Percentiles rank a stretch among this genome's conserved stretches.
These are phyloP conservation scores for Tricholomella constricta DNA, from an alignment of 768 basidiomycete genomes.

Conservation along the genomic window DNA sequence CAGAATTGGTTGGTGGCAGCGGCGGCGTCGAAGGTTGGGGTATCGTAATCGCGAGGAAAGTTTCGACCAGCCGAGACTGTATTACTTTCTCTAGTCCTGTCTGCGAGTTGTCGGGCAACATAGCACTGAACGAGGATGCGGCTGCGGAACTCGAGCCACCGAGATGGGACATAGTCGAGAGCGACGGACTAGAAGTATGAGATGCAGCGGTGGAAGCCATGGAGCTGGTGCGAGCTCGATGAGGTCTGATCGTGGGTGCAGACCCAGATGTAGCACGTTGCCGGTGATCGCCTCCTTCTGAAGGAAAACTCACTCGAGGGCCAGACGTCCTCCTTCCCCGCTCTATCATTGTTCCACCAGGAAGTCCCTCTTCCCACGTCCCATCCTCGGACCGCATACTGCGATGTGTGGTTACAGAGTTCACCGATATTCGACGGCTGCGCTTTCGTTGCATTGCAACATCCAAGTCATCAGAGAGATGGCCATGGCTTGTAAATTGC, in stretches of 20 bases:
- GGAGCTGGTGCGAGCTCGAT: slow-evolving; percentile 54
- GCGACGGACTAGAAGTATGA: slow-evolving; percentile 24
- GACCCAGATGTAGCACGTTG: slow-evolving; percentile 26
- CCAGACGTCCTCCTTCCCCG: slow-evolving; percentile 45
- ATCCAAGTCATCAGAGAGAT: slow-evolving; percentile 72
- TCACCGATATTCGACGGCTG: slow-evolving; percentile 59
- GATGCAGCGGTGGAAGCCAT: slow-evolving; percentile 50
- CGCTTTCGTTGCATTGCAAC: slow-evolving; percentile 60
- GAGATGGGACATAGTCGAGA: slow-evolving; percentile 16
- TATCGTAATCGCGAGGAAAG: slow-evolving; percentile 64
- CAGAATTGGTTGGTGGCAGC: background rate
- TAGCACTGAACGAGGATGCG: slow-evolving; percentile 27
- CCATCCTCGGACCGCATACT: slow-evolving; percentile 50
- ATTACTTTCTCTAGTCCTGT: slow-evolving; percentile 69
- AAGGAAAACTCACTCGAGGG: slow-evolving; percentile 46
- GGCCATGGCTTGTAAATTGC: slow-evolving; percentile 58
- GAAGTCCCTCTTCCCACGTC: slow-evolving; percentile 28
- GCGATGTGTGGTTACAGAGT: slow-evolving; percentile 53
- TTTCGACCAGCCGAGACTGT: slow-evolving; percentile 73
- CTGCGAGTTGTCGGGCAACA: slow-evolving; percentile 67
- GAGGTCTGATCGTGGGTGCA: slow-evolving; percentile 36
- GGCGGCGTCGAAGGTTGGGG: slow-evolving; percentile 19
- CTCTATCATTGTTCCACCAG: slow-evolving; percentile 24
- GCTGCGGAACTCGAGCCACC: slow-evolving; percentile 22
- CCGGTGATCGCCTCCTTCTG: slow-evolving; percentile 17